Conservation (phyloP, 2,329 filamentous ascomycete genomes). For the Ophiostoma pallidulum region DNA sequence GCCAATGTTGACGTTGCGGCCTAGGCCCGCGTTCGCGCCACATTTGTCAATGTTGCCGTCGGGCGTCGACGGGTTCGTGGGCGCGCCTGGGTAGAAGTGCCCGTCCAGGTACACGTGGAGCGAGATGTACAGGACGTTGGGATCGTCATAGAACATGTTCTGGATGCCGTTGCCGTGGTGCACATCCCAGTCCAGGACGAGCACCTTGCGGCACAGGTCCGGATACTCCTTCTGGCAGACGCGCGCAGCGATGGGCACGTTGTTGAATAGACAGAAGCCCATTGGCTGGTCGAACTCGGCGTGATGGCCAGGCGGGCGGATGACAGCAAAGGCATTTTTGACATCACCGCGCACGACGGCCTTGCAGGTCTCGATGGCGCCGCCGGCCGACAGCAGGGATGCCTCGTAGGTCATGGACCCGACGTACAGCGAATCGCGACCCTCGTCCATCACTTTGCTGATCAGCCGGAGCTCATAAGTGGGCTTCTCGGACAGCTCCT, state of each 20-base stretch:
- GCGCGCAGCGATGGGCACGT: constrained; percentile 84
- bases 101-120: constrained; percentile 82
- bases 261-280: constrained; percentile 97
- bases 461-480: constrained; percentile 59
- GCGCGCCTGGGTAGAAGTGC: constrained; percentile 69
- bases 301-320: constrained; percentile 90
- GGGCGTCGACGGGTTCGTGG: constrained; percentile 45
- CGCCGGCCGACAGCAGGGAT: constrained; percentile 75
- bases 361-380: constrained; percentile 91
- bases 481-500: constrained; percentile 42
- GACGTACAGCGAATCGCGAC: constrained; percentile 71
- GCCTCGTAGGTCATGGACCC: constrained; percentile 74
- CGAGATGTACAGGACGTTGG: constrained; percentile 92
- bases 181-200: constrained; percentile 89
- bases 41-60: constrained; percentile 54
- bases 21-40: constrained; percentile 44
- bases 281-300: constrained; percentile 78
- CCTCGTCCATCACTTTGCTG: constrained; percentile 51
- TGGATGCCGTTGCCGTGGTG: constrained; percentile 86
- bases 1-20: constrained; percentile 57
- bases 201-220: constrained; percentile 71
- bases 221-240: constrained; percentile 78
- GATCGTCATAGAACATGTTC: constrained; percentile 90
- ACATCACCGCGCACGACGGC: constrained; percentile 75
- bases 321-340: constrained; percentile 92